Evolutionary conservation across 768 basidiomycete species (phyloP).

Genomic region (Lentinula boryana): DNA sequence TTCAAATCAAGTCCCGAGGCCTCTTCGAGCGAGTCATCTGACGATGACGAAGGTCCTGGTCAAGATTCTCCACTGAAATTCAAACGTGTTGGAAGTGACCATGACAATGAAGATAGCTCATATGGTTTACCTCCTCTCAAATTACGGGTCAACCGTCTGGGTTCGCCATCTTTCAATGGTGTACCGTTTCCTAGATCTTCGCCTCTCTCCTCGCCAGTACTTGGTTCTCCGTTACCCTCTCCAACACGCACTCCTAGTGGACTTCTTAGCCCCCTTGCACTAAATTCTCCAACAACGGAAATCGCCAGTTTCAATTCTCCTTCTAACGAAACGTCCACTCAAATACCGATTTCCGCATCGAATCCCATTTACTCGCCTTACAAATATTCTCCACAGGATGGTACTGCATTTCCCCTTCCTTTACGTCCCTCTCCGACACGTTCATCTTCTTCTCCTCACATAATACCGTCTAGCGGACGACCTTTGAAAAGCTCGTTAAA

Average conservation of each 20-base stretch:
- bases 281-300: neutral
- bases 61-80: slow-evolving; percentile 14
- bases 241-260: slow-evolving; percentile 4
- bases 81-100: slow-evolving; percentile 8
- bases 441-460: slow-evolving; percentile 29
- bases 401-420: slow-evolving; percentile 13
- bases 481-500: slow-evolving; percentile 87
- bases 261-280: neutral
- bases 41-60: slow-evolving; percentile 14
- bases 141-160: slow-evolving; percentile 8
- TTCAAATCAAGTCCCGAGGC: slow-evolving; percentile 22
- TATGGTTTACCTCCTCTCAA: slow-evolving; percentile 13
- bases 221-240: slow-evolving; percentile 9
- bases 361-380: slow-evolving; percentile 31
- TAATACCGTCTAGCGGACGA: slow-evolving; percentile 69
- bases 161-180: slow-evolving; percentile 9
- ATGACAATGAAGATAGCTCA: slow-evolving; percentile 10
- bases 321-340: slow-evolving; percentile 5
- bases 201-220: neutral
- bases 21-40: slow-evolving; percentile 12
- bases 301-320: slow-evolving; percentile 16
- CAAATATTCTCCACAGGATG: slow-evolving; percentile 28
- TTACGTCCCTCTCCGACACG: slow-evolving; percentile 17
- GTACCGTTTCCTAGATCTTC: slow-evolving; percentile 12
- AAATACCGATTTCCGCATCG: slow-evolving; percentile 5